Conservation (phyloP, 1,284 basidiomycete species). For the Stygiomarasmius scandens region DNA sequence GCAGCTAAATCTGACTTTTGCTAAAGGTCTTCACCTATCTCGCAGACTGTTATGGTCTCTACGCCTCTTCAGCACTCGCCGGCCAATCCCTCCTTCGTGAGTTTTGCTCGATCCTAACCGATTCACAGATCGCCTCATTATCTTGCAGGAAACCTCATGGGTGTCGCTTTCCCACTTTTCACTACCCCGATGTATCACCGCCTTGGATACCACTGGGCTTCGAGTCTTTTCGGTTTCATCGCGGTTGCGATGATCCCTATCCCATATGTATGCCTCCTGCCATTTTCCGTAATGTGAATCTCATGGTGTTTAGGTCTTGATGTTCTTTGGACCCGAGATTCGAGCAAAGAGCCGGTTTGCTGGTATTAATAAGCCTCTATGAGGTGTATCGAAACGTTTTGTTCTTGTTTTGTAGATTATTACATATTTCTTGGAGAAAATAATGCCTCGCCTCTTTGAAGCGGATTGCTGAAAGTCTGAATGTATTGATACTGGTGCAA, state of each 20-base stretch:
- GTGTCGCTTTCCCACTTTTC: conserved; percentile 67
- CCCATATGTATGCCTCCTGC: conserved; percentile 36
- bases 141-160: conserved; percentile 40
- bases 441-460: too few species aligned
- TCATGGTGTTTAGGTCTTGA: conserved; percentile 45
- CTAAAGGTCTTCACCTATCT: conserved; percentile 44
- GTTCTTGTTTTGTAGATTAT: too few species aligned
- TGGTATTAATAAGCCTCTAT: too few species aligned
- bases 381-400: too few species aligned
- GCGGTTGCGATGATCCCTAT: conserved; percentile 64
- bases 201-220: conserved; percentile 71
- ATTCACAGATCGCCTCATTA: too few species aligned
- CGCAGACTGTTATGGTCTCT: conserved; percentile 74
- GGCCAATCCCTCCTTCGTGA: conserved; percentile 72
- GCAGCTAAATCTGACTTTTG: background rate
- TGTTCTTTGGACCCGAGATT: conserved; percentile 63
- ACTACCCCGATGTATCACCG: conserved; percentile 60
- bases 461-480: too few species aligned
- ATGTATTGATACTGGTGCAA: too few species aligned
- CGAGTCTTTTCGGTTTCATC: conserved; percentile 65
- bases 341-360: conserved; percentile 29
- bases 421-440: too few species aligned
- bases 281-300: background rate
- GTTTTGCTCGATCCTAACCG: conserved; percentile 21
- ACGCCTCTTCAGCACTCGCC: conserved; percentile 76